Percentiles rank a stretch among this genome's conserved stretches.
These are phyloP conservation scores for Neonectria sp. DNA, from an alignment of 2,329 filamentous ascomycete species.

Conservation along the genomic window DNA sequence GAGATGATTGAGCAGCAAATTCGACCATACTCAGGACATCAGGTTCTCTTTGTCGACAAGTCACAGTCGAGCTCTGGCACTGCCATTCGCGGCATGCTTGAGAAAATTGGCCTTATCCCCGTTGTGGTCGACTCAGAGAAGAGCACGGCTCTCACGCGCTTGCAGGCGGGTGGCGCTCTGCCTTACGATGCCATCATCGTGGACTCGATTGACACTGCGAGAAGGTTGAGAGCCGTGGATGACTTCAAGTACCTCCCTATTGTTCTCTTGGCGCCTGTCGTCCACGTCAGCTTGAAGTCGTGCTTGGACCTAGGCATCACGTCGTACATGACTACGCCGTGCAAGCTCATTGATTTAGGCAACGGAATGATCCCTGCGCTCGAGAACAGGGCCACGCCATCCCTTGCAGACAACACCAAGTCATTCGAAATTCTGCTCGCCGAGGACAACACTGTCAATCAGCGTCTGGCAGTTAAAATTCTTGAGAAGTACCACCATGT, in stretches of 20 bases:
- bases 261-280: slow-evolving; percentile 89
- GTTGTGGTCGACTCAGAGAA: slow-evolving; percentile 87
- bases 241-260: slow-evolving; percentile 99
- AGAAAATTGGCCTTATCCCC: slow-evolving; percentile 83
- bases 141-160: slow-evolving; percentile 71
- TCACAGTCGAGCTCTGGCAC: slow-evolving; percentile 82
- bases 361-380: slow-evolving; percentile 97
- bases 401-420: slow-evolving; percentile 92
- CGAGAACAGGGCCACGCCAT: slow-evolving; percentile 92
- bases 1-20: slow-evolving; percentile 86
- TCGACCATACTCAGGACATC: slow-evolving; percentile 91
- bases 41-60: slow-evolving; percentile 95
- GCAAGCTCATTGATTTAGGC: slow-evolving; percentile 91
- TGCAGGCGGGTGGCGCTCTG: slow-evolving; percentile 69
- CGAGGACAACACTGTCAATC: slow-evolving; percentile 98
- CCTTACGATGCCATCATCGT: slow-evolving; percentile 97
- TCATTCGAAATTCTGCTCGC: slow-evolving; percentile 96
- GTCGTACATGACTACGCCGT: slow-evolving; percentile 99
- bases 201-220: slow-evolving; percentile 93
- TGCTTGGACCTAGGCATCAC: slow-evolving; percentile 96
- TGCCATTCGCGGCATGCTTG: slow-evolving; percentile 85
- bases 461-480: slow-evolving; percentile 95
- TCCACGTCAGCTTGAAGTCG: slow-evolving; percentile 93
- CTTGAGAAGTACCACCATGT: slow-evolving; percentile 96
- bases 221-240: slow-evolving; percentile 86